Base-by-base conservation (phyloP, 1,139 yeast species). In the Zygosaccharomyces sapae region DNA sequence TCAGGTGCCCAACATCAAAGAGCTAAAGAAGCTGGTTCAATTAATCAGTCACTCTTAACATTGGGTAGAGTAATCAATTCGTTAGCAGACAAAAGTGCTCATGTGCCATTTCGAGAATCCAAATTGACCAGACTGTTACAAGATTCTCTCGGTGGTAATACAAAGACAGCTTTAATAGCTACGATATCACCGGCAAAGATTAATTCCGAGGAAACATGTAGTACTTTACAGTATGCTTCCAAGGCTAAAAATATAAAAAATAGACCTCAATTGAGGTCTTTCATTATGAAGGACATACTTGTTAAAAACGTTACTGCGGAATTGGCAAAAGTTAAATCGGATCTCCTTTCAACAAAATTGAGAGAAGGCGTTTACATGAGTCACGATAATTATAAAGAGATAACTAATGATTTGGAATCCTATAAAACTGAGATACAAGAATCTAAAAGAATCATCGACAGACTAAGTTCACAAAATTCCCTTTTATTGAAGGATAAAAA, bases 21-120 rank as follows among this genome's bases (percentile, higher is more conserved):
- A 45, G 83, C 83, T 0, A 80, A 80, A 58, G 87, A 81, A 58
- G 86, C 86, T 0, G 86, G 85, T 0, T 77, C 81, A 1, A 81
- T 81, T 29, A 81, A 81, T 61, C 85, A 80, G 62, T 79, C 85
- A 58, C 70, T 81, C 45, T 65, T 81, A 30, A 80, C 86, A 1
- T 68, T 81, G 47, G 87, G 87, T 0, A 69, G 86, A 55, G 86
- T 81, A 1, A 81, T 81, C n/a, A 81, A 78, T 58, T 67, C 79
- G 1, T 69, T 81, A 40, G 71, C 71, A 1, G 76, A 72, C 51
- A 67, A 66, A 47, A 67, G 58, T 38, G 59, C 62, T 4, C 85
- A 80, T 61, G 72, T 80, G 4, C 86, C 87, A 0, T 81, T 80
- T 57, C 68, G 87, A 54, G 86, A 81, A 60, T 80, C 86, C 0